Evolutionary conservation across 129 eudicot genomes (phyloP).

Genomic region (Oenanthe sinensis): DNA sequence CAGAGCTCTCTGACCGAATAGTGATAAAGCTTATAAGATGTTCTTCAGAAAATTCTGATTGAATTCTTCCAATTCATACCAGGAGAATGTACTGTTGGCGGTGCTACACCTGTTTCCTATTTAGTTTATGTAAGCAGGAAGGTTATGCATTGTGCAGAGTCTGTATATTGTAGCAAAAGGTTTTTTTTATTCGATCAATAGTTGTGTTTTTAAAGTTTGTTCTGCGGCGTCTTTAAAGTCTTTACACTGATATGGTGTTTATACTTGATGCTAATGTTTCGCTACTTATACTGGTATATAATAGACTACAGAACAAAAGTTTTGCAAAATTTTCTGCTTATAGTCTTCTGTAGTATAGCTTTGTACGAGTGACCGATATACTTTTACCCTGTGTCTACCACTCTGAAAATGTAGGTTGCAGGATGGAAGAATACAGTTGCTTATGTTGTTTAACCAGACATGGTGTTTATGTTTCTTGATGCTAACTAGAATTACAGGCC

Average conservation of each 20-base stretch:
- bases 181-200: background rate
- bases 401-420: too few species aligned
- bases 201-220: background rate
- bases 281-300: too few species aligned
- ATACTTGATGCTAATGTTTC: background rate
- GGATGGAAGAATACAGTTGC: too few species aligned
- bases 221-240: background rate
- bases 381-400: too few species aligned
- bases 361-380: too few species aligned
- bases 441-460: too few species aligned
- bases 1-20: background rate
- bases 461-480: too few species aligned
- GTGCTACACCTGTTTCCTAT: background rate
- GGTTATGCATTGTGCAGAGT: conserved; percentile 3
- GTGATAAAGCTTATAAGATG: background rate
- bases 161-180: conserved; percentile 34
- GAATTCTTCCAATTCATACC: background rate
- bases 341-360: too few species aligned
- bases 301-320: too few species aligned
- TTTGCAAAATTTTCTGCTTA: too few species aligned
- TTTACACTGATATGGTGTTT: too few species aligned
- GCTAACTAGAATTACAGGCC: too few species aligned
- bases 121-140: background rate
- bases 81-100: background rate
- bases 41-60: background rate